These are phyloP conservation scores for Haplographium delicatum DNA, from an alignment of 495 filamentous ascomycete genomes.

Conservation along the genomic window DNA sequence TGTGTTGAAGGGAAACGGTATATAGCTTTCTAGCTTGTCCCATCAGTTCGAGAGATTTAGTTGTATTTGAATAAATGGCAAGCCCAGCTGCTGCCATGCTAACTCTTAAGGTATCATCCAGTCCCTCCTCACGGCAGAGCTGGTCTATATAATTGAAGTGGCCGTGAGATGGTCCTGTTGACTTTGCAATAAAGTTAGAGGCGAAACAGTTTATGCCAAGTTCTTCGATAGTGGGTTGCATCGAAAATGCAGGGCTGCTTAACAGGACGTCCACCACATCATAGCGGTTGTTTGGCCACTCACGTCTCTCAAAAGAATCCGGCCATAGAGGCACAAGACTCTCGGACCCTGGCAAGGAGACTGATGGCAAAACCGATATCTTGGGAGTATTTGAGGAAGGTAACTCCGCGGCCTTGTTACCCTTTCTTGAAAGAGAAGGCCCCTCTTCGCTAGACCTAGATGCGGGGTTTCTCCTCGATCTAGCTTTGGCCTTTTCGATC, in stretches of 20 bases:
- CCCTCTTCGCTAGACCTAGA: not conserved
- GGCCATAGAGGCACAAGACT: not conserved
- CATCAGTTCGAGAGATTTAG: slow-evolving; percentile 29
- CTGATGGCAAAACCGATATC: not conserved
- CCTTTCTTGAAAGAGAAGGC: not conserved
- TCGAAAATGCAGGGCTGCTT: not conserved
- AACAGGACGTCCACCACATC: not conserved
- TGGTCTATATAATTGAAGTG: slow-evolving; percentile 28
- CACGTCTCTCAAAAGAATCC: not conserved
- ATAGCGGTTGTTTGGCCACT: not conserved
- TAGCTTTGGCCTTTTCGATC: slow-evolving; percentile 50
- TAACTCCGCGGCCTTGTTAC: not conserved
- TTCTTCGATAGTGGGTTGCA: slow-evolving; percentile 24
- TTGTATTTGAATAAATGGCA: slow-evolving; percentile 40
- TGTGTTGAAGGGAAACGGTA: slow-evolving; percentile 36
- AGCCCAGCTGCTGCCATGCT: slow-evolving; percentile 43
- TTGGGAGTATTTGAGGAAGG: not conserved
- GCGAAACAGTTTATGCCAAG: slow-evolving; percentile 42
- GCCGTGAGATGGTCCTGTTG: slow-evolving; percentile 26
- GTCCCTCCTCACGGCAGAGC: slow-evolving; percentile 23
- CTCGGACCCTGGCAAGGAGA: not conserved
- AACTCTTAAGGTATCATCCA: slow-evolving; percentile 33
- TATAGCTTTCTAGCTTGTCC: slow-evolving; percentile 40
- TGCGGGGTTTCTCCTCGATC: slow-evolving; percentile 29
- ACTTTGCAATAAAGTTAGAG: slow-evolving; percentile 32